Percentiles rank a stretch among this genome's conserved stretches.
Conservation (phyloP, 1,139 yeast species). For the Geotrichum klebahnii region DNA sequence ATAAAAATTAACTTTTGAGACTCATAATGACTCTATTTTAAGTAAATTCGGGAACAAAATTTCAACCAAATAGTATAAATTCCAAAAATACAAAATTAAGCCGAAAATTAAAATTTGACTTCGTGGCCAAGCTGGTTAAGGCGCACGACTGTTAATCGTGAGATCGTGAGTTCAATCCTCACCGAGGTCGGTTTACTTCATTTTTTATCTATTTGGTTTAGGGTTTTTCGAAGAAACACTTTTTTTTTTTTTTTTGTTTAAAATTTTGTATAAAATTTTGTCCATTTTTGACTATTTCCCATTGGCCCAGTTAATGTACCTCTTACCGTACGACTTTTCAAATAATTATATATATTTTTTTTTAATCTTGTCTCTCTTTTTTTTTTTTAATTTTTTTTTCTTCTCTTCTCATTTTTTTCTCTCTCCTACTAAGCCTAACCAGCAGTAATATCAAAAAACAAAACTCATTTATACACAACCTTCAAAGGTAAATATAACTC, state of each 20-base stretch:
- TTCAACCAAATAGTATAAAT: too few relatives aligned
- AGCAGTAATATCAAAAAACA: background rate
- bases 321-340: background rate
- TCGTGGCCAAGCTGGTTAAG: constrained; percentile 3
- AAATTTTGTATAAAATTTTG: too few relatives aligned
- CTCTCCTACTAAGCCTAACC: background rate
- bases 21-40: too few relatives aligned
- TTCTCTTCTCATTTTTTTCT: background rate
- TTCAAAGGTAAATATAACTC: background rate
- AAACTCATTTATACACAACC: background rate
- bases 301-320: background rate
- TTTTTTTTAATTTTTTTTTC: constrained; percentile 1
- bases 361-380: background rate
- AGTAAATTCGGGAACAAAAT: too few relatives aligned
- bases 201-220: background rate
- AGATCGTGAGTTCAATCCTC: constrained; percentile 2
- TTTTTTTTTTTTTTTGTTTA: background rate
- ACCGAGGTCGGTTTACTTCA: background rate
- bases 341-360: too few relatives aligned
- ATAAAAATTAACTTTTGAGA: too few relatives aligned
- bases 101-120: background rate
- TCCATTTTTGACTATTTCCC: background rate
- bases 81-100: too few relatives aligned
- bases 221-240: background rate
- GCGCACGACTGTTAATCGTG: constrained; percentile 4